Evolutionary conservation across 1,284 basidiomycete genomes (phyloP), one percentile per base, ranked within the genome.

Genomic region (Abortiporus biennis): DNA sequence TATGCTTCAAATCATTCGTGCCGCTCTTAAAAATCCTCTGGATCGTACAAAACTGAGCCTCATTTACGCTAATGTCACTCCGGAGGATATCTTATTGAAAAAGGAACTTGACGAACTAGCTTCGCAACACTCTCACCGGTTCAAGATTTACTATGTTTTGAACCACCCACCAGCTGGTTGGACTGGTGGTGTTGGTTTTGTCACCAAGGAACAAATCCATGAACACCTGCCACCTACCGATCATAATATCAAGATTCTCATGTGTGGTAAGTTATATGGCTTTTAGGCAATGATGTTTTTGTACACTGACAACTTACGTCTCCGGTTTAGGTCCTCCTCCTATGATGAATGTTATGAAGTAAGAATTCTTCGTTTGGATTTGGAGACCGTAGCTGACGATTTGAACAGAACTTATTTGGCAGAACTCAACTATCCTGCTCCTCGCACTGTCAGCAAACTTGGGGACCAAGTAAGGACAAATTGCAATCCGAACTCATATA

Each of bases 281-380:
- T 29, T 42, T 19, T 34, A 15, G 3, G 33, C 15, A 9, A 29
- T 22, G 11, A 17, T 13, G 30, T 12, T 41, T 42, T 45, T 45
- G 9, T 27, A 21, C 11, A 33, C 32, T 40, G 24, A 12, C 9
- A 24, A 20, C 16, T 20, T 30, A 49, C 25, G 4, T 22, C n/a
- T 37, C 23, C 38, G 38, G 33, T 34, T 51, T 19, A 84, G 84
- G 91, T 38, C 95, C 95, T 45, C 93, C 94, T 17, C 94, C 94
- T 6, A 98, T 98, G 95, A 84, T 96, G 62, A 75, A 71, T 41
- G 95, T 93, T 36, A 97, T 98, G 92, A 97, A 97, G 89, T 90
- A 58, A 65, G 83, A 71, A 33, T 15, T 12, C 27, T 20, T 16
- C 31, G 6, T 25, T 30, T 20, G 19, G 16, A 12, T 25, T 21